Conservation (phyloP, 768 basidiomycete species). For the Suillus fuscotomentosus region DNA sequence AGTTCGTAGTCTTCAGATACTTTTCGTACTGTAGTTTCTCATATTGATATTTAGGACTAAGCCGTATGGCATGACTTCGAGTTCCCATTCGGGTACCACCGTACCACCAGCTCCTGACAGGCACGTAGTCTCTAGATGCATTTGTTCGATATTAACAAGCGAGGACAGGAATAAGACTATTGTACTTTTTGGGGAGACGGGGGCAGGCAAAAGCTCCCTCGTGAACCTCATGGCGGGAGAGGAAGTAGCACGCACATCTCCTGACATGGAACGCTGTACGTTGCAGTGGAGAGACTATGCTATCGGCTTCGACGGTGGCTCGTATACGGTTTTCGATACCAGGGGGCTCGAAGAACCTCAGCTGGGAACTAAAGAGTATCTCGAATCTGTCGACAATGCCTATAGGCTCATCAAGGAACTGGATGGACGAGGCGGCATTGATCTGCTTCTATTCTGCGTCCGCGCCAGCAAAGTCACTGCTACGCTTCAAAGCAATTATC, state of each 20-base stretch:
- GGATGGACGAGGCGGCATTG: background rate
- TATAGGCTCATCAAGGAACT: background rate
- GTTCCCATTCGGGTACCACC: too few relatives aligned
- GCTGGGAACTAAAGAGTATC: background rate
- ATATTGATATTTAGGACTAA: too few relatives aligned
- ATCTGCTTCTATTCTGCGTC: background rate
- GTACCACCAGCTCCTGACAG: too few relatives aligned
- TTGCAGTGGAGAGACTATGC: background rate
- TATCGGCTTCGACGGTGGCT: background rate
- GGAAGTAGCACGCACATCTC: background rate
- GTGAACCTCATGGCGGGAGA: background rate
- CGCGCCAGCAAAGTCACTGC: background rate
- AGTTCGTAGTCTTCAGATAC: background rate
- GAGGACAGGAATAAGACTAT: background rate
- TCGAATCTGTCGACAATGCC: background rate
- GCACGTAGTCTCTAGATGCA: background rate
- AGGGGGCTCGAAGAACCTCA: background rate
- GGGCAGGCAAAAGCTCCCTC: background rate
- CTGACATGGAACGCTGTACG: background rate
- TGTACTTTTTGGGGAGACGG: background rate
- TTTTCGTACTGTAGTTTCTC: background rate
- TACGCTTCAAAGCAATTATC: background rate
- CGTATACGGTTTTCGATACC: background rate
- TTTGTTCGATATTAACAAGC: background rate
- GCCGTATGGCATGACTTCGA: too few relatives aligned